Conservation (phyloP, 2,329 filamentous ascomycete species). For the Aspergillus pseudoterreus region DNA sequence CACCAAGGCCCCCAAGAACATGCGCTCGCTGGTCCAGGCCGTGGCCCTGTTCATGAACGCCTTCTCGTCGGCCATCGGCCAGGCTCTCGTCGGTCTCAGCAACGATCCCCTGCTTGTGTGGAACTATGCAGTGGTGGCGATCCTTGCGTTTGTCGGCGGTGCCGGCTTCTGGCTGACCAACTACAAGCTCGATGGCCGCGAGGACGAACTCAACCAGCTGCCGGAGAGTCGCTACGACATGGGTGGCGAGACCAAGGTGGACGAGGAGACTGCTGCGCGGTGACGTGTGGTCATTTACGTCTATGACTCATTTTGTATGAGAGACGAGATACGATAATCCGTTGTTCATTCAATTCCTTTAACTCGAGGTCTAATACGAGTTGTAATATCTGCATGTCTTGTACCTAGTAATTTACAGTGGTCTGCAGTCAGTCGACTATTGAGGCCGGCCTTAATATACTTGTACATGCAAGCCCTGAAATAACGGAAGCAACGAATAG, state of each 20-base stretch:
- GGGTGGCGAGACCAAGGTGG: constrained; percentile 3
- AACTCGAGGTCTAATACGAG: no score
- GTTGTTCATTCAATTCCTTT: no score
- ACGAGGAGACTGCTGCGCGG: constrained; percentile 12
- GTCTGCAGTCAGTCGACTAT: no score
- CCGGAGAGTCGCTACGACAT: constrained; percentile 18
- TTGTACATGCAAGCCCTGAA: no score
- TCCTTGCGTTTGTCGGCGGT: constrained; percentile 61
- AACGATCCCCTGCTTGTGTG: constrained; percentile 65
- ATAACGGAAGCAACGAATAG: no score
- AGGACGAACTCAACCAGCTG: constrained; percentile 61
- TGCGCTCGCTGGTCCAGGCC: constrained; percentile 70
- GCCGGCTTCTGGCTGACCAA: constrained; percentile 66
- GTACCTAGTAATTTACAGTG: no score
- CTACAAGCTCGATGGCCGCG: constrained; percentile 60
- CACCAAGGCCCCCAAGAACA: constrained; percentile 73
- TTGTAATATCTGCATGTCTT: no score
- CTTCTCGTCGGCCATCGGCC: constrained; percentile 65
- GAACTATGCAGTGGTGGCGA: constrained; percentile 66
- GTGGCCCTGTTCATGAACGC: constrained; percentile 69
- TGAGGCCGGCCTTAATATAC: no score
- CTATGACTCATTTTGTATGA: no score
- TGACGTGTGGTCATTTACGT: background rate
- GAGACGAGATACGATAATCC: no score
- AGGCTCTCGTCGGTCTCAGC: constrained; percentile 61